Base-by-base conservation (phyloP, 2,329 filamentous ascomycete genomes). In the Epichloe sp. region DNA sequence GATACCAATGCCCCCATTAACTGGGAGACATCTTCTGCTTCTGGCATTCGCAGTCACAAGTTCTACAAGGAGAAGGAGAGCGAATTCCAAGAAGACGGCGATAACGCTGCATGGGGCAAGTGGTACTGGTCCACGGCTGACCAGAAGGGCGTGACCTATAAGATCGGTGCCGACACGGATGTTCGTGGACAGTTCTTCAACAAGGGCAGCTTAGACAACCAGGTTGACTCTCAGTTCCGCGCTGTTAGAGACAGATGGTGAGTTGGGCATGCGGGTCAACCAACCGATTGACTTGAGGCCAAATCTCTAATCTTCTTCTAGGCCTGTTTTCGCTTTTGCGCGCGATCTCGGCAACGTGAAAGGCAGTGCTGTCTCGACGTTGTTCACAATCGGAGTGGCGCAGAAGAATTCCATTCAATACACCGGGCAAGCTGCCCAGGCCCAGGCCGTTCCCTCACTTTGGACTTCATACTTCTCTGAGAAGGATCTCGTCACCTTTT, bases 261-360 rank as follows among this genome's bases (percentile, higher is more conserved):
- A 65, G 67, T 65, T 19, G 26, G 12, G 34, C 36, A 31, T 8
- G 36, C 15, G 14, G 5, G 36, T 38, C 12, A 31, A 31, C 36
- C 12, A 14, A 37, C 36, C 12, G 36, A 38, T 38, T n/a, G 12
- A n/a, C 36, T 14, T n/a, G 36, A 38, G 36, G 3, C 14, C 12
- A 14, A 38, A 14, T 47, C 26, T 37, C 46, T 57, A 26, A 54
- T 51, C 23, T 12, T 10, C 23, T 38, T 11, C 15, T 37, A 60
- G 87, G 70, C 88, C 88, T 0, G 85, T 93, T 0, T 94, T 95
- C 66, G 88, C 84, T 0, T 89, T 90, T 59, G 70, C 82, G 10
- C 79, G 82, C 52, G 73, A 81, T 47, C 76, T 87, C 50, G 71
- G 70, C 2, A 62, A 72, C 2, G 69, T 77, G 31, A 58, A 64